Conservation (phyloP, 2,329 filamentous ascomycete genomes). For the Cordyceps cicadae region DNA sequence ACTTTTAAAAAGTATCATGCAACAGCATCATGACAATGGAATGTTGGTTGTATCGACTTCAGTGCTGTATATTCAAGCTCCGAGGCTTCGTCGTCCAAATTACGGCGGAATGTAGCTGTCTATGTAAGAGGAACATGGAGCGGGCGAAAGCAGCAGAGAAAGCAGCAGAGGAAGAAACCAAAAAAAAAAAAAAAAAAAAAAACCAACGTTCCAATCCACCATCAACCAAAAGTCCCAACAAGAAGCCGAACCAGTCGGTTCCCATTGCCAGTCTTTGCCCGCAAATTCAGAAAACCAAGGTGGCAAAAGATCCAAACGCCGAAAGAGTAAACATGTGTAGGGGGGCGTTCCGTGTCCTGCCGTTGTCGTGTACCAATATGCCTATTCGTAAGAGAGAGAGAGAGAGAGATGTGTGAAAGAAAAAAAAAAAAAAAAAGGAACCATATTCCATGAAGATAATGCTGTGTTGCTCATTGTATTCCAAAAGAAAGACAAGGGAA, state of each 20-base stretch:
- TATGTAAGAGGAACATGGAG: not conserved
- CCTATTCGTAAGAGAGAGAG: not conserved
- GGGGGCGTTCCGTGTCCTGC: slow-evolving; percentile 8
- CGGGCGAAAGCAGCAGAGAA: no score
- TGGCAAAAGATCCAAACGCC: not conserved
- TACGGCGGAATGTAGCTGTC: not conserved
- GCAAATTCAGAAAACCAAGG: not conserved
- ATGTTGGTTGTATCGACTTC: no score
- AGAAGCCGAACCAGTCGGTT: not conserved
- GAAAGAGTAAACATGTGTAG: not conserved
- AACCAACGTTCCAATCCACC: not conserved
- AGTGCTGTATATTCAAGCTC: not conserved
- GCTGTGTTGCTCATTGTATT: not conserved
- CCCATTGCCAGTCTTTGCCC: not conserved
- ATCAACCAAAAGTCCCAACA: not conserved
- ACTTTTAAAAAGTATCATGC: no score
- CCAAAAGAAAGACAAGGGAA: not conserved
- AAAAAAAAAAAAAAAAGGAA: not conserved
- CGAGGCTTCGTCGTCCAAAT: not conserved
- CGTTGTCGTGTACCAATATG: slow-evolving; percentile 4
- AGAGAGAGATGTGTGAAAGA: not conserved
- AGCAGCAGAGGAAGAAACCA: no score
- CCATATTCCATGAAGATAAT: not conserved
- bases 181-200: not conserved
- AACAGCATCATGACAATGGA: no score